Conservation (phyloP, 768 basidiomycete species). For the Russula sp. region DNA sequence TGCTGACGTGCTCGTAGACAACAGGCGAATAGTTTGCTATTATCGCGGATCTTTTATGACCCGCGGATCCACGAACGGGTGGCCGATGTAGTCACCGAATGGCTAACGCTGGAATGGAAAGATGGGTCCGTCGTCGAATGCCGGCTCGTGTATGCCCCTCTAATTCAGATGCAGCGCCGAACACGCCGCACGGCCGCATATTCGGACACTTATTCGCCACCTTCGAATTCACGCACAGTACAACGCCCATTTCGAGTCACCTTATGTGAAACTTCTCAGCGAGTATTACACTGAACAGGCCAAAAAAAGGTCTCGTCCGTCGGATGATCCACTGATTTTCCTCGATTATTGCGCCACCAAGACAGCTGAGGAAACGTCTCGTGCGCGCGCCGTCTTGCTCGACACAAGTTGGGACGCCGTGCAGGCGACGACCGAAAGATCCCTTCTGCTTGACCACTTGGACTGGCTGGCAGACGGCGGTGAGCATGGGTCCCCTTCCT, state of each 20-base stretch:
- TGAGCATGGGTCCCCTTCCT: slow-evolving; percentile 23
- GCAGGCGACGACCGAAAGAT: slow-evolving; percentile 51
- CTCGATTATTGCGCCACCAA: slow-evolving; percentile 48
- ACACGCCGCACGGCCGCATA: slow-evolving; percentile 42
- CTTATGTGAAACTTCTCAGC: slow-evolving; percentile 49
- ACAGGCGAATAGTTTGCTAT: slow-evolving; percentile 18
- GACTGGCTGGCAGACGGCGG: slow-evolving; percentile 47
- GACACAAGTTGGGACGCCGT: slow-evolving; percentile 50
- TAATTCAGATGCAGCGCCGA: slow-evolving; percentile 35
- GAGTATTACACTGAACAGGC: slow-evolving; percentile 58
- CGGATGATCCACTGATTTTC: slow-evolving; percentile 51
- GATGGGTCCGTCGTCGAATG: slow-evolving; percentile 20
- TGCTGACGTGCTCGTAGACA: slow-evolving; percentile 16
- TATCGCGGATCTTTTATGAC: slow-evolving; percentile 21
- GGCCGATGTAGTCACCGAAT: slow-evolving; percentile 15
- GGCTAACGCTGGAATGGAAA: slow-evolving; percentile 28
- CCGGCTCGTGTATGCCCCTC: background rate
- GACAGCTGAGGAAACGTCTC: slow-evolving; percentile 55
- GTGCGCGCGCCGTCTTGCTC: slow-evolving; percentile 51
- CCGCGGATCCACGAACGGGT: slow-evolving; percentile 2
- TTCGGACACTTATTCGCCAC: slow-evolving; percentile 54
- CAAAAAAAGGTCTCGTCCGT: slow-evolving; percentile 36
- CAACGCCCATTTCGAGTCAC: slow-evolving; percentile 51
- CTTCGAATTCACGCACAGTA: slow-evolving; percentile 60
- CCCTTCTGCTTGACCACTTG: slow-evolving; percentile 46